Evolutionary conservation across 176 grass and related monocot species (phyloP).

Genomic region (Cenchrus americanus): DNA sequence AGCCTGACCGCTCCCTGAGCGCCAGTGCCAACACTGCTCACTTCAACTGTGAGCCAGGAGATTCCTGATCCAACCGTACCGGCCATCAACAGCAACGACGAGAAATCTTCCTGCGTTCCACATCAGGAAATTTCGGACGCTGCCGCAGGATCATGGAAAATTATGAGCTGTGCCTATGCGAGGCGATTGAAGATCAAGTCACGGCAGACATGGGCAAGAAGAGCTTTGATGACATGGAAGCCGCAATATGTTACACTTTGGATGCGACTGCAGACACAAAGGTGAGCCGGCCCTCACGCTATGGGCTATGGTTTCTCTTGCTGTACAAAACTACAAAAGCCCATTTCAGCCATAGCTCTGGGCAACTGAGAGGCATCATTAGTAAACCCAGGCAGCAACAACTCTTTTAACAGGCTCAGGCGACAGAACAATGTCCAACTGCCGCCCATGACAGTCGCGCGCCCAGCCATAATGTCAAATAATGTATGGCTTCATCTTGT

Average conservation of each 20-base stretch:
- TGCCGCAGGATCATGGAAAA: background rate
- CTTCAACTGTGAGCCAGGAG: background rate
- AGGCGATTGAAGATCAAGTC: too few species aligned
- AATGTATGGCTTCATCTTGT: conserved; percentile 43
- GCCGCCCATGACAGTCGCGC: background rate
- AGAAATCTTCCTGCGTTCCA: background rate
- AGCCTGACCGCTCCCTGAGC: conserved; percentile 10
- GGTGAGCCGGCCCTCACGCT: background rate
- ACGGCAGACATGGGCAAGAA: background rate
- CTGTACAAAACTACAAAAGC: conserved; percentile 43
- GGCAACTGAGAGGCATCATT: background rate
- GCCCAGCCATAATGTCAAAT: conserved; percentile 5
- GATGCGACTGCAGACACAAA: background rate
- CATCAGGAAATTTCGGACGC: background rate
- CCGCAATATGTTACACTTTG: conserved; percentile 35
- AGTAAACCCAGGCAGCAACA: background rate
- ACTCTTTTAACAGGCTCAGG: conserved; percentile 11
- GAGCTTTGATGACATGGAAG: conserved; percentile 3
- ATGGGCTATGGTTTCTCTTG: conserved; percentile 18
- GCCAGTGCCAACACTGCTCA: background rate
- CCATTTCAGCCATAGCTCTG: background rate
- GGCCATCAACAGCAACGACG: background rate
- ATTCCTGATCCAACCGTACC: background rate
- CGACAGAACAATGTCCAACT: background rate
- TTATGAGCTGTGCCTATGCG: background rate